phyloP scores from a whole-genome alignment of 176 grass and related monocot species.

The Saccharum officinarum region DNA sequence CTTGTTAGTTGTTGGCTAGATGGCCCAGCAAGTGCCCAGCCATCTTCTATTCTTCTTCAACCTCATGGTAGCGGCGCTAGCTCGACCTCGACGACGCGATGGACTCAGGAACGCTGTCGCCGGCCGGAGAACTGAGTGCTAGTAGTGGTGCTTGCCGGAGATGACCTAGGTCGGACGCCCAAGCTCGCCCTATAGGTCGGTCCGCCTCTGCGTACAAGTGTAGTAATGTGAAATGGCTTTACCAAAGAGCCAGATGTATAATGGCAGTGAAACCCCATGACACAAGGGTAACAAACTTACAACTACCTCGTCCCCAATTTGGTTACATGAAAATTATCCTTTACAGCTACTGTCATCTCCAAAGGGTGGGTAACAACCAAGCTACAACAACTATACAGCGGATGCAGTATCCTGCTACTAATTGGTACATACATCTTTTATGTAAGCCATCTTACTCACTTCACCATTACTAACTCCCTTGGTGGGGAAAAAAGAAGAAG shows the following conservation, averaged over 20 bases:
- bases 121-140: too few species aligned
- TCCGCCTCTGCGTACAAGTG: neutral
- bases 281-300: constrained; percentile 24
- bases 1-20: too few species aligned
- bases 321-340: constrained; percentile 27
- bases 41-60: too few species aligned
- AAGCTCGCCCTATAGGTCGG: too few species aligned
- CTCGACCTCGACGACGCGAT: too few species aligned
- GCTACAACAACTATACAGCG: constrained; percentile 45
- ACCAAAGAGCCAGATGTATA: neutral
- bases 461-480: constrained; percentile 24
- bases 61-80: too few species aligned
- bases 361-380: constrained; percentile 26
- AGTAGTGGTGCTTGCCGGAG: too few species aligned
- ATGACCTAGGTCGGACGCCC: too few species aligned
- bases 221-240: neutral
- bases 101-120: too few species aligned
- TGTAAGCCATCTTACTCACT: constrained; percentile 21
- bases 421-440: constrained; percentile 18
- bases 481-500: neutral
- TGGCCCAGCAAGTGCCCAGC: too few species aligned
- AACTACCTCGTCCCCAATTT: neutral
- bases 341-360: constrained; percentile 30
- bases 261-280: constrained; percentile 1
- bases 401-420: constrained; percentile 21